phyloP scores from a whole-genome alignment of 108 stramenopile species.

The Skeletonema costatum region DNA sequence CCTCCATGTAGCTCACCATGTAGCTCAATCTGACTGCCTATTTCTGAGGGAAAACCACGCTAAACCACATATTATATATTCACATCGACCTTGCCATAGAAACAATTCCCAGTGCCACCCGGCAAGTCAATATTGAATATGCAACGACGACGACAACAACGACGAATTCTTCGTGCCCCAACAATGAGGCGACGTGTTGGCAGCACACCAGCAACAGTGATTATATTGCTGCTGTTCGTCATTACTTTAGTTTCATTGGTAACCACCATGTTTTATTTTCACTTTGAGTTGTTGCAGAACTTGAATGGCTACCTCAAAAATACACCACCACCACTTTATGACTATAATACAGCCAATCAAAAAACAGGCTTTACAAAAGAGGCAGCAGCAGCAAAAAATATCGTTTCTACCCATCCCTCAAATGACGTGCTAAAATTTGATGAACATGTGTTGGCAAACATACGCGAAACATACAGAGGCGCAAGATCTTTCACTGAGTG shows the following conservation, averaged over 20 bases:
- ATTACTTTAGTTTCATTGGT: neutral
- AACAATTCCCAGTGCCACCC: too few relatives aligned
- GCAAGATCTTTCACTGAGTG: conserved; percentile 10
- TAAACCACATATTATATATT: too few relatives aligned
- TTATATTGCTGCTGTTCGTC: neutral
- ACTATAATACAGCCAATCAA: neutral
- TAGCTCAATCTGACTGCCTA: too few relatives aligned
- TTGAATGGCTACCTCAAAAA: neutral
- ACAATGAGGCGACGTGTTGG: too few relatives aligned
- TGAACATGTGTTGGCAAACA: conserved; percentile 11
- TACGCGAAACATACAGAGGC: conserved; percentile 13
- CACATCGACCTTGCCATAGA: too few relatives aligned
- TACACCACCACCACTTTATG: neutral
- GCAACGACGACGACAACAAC: too few relatives aligned
- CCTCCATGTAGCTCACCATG: too few relatives aligned
- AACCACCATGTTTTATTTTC: neutral
- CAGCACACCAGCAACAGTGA: too few relatives aligned
- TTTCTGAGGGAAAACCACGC: too few relatives aligned
- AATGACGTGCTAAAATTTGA: conserved; percentile 19
- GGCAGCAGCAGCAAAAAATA: too few relatives aligned
- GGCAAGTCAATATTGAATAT: too few relatives aligned
- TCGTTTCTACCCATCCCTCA: neutral
- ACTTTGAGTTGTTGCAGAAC: neutral
- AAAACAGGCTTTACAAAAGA: neutral
- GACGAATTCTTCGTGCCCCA: too few relatives aligned